phyloP scores from a whole-genome alignment of 495 filamentous ascomycete species.

The Hypoxylon rickii region DNA sequence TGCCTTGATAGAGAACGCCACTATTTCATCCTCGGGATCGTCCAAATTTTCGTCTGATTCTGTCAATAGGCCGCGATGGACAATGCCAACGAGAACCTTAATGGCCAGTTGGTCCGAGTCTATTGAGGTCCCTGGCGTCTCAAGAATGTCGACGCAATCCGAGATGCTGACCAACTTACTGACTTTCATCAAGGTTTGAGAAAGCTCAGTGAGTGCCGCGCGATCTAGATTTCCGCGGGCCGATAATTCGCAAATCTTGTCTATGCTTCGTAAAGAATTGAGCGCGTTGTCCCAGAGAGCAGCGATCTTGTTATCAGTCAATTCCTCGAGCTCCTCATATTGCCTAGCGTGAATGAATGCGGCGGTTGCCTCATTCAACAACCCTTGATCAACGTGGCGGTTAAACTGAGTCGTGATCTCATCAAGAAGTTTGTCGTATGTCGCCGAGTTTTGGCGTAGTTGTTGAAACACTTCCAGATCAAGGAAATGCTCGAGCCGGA shows the following conservation, averaged over 20 bases:
- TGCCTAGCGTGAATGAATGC: constrained; percentile 83
- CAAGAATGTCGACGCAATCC: constrained; percentile 74
- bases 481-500: constrained; percentile 84
- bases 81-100: constrained; percentile 68
- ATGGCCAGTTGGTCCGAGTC: constrained; percentile 56
- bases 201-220: constrained; percentile 67
- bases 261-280: constrained; percentile 67
- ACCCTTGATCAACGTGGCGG: constrained; percentile 80
- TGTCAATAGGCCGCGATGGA: constrained; percentile 66
- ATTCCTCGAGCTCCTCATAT: constrained; percentile 84
- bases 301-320: constrained; percentile 76
- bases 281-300: constrained; percentile 84
- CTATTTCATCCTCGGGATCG: constrained; percentile 74
- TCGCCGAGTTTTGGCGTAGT: constrained; percentile 80
- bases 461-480: constrained; percentile 89
- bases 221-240: constrained; percentile 64
- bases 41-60: constrained; percentile 67
- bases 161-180: constrained; percentile 81
- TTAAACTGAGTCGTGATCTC: constrained; percentile 94
- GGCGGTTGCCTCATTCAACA: constrained; percentile 80
- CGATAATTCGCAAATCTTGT: constrained; percentile 67
- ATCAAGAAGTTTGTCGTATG: constrained; percentile 80
- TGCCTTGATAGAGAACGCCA: constrained; percentile 70
- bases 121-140: constrained; percentile 61
- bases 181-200: constrained; percentile 81